Conservation (phyloP, 73 alveolate species). For the Tetrahymena elliotti region DNA sequence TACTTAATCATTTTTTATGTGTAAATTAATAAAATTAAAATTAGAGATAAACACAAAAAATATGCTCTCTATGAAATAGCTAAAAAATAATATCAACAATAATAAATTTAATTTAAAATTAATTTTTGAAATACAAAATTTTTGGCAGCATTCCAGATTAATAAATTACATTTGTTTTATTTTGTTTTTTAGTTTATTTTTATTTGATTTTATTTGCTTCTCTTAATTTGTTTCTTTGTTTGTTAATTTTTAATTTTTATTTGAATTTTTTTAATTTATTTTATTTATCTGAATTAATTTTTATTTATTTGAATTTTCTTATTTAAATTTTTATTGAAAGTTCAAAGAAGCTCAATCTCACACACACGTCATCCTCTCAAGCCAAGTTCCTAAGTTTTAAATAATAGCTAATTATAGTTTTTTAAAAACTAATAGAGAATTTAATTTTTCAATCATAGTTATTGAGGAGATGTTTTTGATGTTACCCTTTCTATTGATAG, state of each 20-base stretch:
- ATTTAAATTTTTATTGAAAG: background rate
- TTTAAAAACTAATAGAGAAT: background rate
- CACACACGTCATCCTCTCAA: background rate
- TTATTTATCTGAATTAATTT: background rate
- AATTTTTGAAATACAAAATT: too few species aligned
- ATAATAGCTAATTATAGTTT: background rate
- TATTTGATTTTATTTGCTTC: background rate
- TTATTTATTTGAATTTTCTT: background rate
- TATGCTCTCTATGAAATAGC: too few species aligned
- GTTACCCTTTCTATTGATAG: background rate
- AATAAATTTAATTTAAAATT: too few species aligned
- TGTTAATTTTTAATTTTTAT: background rate
- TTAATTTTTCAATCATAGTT: background rate
- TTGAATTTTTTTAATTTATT: background rate
- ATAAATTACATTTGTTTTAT: too few species aligned
- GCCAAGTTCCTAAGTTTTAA: background rate
- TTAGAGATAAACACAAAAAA: too few species aligned
- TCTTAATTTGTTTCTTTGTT: background rate
- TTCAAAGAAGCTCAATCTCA: background rate
- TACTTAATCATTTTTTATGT: too few species aligned
- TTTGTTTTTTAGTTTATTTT: background rate
- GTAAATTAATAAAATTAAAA: too few species aligned
- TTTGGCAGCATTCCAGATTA: too few species aligned
- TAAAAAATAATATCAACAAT: too few species aligned
- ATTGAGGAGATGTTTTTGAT: background rate